These are phyloP conservation scores for Escallonia herrerae DNA, from an alignment of 129 eudicot genomes.

Conservation along the genomic window DNA sequence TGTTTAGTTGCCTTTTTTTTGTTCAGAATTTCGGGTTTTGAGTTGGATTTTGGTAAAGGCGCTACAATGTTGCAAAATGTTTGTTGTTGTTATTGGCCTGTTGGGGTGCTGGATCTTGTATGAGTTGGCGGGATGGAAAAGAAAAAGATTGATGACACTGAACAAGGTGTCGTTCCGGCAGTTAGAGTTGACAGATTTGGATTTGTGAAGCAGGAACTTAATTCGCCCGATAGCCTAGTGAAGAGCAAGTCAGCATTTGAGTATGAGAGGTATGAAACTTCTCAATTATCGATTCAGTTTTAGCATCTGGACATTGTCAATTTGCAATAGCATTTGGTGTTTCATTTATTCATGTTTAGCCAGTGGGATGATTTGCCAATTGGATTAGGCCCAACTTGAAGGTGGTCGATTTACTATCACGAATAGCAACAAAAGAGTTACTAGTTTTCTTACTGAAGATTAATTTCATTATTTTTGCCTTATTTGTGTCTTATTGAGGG, in stretches of 20 bases:
- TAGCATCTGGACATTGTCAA: not conserved
- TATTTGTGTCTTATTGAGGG: not conserved
- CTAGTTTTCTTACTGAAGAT: not conserved
- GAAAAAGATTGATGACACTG: conserved; percentile 50
- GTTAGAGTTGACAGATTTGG: conserved; percentile 80
- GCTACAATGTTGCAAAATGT: too few species aligned
- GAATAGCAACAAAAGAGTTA: not conserved
- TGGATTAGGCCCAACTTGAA: not conserved
- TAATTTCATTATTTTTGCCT: not conserved
- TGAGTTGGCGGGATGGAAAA: conserved; percentile 61
- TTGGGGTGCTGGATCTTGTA: conserved; percentile 16
- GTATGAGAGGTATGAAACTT: conserved; percentile 52
- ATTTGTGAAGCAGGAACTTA: conserved; percentile 56
- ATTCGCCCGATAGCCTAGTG: conserved; percentile 42
- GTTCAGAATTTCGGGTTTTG: too few species aligned
- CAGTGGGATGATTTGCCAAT: not conserved
- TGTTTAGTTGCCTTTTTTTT: too few species aligned
- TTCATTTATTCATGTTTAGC: not conserved
- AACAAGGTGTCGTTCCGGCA: conserved; percentile 31
- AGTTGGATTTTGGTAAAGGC: too few species aligned
- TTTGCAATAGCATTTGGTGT: not conserved
- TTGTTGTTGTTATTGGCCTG: not conserved
- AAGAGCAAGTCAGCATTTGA: conserved; percentile 55
- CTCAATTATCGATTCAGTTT: not conserved
- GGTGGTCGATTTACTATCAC: not conserved